phyloP scores from a whole-genome alignment of 352 stramenopile genomes.

The Phytophthora pini region DNA sequence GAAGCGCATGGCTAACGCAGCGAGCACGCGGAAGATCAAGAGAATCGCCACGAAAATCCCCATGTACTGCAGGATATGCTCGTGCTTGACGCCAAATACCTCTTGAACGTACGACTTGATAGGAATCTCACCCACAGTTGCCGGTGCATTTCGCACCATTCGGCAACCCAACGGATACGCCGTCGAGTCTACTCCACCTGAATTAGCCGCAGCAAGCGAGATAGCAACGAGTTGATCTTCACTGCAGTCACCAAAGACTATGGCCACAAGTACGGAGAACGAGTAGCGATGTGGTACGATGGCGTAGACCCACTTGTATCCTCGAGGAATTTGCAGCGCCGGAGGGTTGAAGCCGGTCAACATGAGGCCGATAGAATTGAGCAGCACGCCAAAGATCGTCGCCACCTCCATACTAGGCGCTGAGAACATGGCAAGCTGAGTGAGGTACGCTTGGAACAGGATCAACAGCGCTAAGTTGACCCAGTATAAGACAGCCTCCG shows the following conservation, averaged over 20 bases:
- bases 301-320: conserved; percentile 46
- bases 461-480: conserved; percentile 42
- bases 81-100: background rate
- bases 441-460: conserved; percentile 50
- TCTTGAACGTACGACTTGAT: background rate
- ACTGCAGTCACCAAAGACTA: too few relatives aligned
- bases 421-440: conserved; percentile 42
- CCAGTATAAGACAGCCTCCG: conserved; percentile 38
- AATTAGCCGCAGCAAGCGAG: too few relatives aligned
- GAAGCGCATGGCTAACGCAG: background rate
- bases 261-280: conserved; percentile 5
- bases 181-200: too few relatives aligned
- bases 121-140: background rate
- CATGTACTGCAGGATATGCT: background rate
- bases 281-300: conserved; percentile 47
- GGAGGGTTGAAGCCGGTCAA: conserved; percentile 63
- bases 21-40: background rate
- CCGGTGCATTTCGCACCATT: background rate
- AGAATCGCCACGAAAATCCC: background rate
- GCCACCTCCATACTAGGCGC: conserved; percentile 47
- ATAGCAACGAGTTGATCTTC: too few relatives aligned
- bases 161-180: background rate
- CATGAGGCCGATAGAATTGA: conserved; percentile 59
- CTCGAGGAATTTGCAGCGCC: conserved; percentile 31
- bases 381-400: conserved; percentile 39